These are phyloP conservation scores for Saksenaea vasiformis DNA, from an alignment of 371 early-diverging fungal genomes.

Conservation along the genomic window DNA sequence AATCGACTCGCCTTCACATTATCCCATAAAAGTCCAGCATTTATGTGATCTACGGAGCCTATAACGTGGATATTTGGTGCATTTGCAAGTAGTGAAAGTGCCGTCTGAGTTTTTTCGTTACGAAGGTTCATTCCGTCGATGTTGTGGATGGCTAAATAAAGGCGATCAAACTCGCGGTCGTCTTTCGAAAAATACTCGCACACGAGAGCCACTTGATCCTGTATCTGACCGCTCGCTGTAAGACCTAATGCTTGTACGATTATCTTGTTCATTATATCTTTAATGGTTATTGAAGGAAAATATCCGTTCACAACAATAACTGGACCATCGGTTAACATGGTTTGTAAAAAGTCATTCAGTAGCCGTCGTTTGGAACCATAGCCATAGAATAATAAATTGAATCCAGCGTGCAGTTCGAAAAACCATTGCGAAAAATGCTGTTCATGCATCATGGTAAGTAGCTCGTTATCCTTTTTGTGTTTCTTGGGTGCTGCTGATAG, in stretches of 20 bases:
- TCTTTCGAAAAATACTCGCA: constrained; percentile 58
- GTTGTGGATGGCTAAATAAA: constrained; percentile 87
- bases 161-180: constrained; percentile 46
- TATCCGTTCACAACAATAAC: constrained; percentile 85
- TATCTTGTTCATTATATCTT: constrained; percentile 70
- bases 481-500: constrained; percentile 54
- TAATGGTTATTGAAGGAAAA: constrained; percentile 75
- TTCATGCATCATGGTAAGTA: constrained; percentile 57
- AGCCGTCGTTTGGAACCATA: constrained; percentile 87
- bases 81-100: constrained; percentile 68
- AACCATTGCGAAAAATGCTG: constrained; percentile 81
- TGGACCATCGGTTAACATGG: constrained; percentile 59
- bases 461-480: constrained; percentile 59
- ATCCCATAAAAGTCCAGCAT: constrained; percentile 89
- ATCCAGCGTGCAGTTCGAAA: constrained; percentile 75
- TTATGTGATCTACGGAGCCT: constrained; percentile 89
- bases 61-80: constrained; percentile 74
- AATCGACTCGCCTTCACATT: constrained; percentile 65
- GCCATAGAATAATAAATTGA: constrained; percentile 87
- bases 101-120: constrained; percentile 65
- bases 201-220: constrained; percentile 69
- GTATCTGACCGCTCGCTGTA: constrained; percentile 47
- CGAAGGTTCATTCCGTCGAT: constrained; percentile 89
- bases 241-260: constrained; percentile 49
- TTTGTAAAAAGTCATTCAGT: constrained; percentile 69